Conservation (phyloP, 1,284 basidiomycete species). For the Cryptococcus sp. region DNA sequence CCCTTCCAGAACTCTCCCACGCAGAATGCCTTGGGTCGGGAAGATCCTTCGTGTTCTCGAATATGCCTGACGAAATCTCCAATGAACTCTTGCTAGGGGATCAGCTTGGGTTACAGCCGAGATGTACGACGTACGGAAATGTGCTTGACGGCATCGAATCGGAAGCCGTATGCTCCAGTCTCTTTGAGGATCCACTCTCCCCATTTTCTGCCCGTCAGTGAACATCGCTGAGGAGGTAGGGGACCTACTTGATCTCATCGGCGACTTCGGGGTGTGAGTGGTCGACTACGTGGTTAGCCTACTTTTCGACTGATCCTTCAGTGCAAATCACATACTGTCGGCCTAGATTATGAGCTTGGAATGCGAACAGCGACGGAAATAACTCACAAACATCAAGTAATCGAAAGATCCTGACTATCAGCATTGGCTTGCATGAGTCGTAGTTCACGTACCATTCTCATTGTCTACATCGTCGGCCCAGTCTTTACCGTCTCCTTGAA, state of each 20-base stretch:
- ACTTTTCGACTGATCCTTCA: no score
- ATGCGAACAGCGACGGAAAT: neutral
- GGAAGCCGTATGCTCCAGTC: constrained; percentile 73
- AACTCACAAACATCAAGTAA: constrained; percentile 48
- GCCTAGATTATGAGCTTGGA: constrained; percentile 6
- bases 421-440: neutral
- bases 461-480: constrained; percentile 54
- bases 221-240: neutral
- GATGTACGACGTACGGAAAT: constrained; percentile 33
- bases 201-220: constrained; percentile 49
- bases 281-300: constrained; percentile 55
- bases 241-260: constrained; percentile 36
- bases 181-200: constrained; percentile 61
- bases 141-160: constrained; percentile 79
- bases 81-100: constrained; percentile 48
- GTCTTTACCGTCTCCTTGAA: constrained; percentile 55
- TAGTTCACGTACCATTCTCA: constrained; percentile 47
- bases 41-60: constrained; percentile 46
- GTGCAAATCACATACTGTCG: constrained; percentile 5
- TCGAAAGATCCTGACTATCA: constrained; percentile 34
- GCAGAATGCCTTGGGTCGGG: constrained; percentile 50
- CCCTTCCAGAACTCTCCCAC: constrained; percentile 57
- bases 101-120: neutral
- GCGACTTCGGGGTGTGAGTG: constrained; percentile 73
- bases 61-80: constrained; percentile 55